Percentiles rank a stretch among this genome's conserved stretches.
Evolutionary conservation across 208 protist species (phyloP).

Genomic region (Lotmaria passim): DNA sequence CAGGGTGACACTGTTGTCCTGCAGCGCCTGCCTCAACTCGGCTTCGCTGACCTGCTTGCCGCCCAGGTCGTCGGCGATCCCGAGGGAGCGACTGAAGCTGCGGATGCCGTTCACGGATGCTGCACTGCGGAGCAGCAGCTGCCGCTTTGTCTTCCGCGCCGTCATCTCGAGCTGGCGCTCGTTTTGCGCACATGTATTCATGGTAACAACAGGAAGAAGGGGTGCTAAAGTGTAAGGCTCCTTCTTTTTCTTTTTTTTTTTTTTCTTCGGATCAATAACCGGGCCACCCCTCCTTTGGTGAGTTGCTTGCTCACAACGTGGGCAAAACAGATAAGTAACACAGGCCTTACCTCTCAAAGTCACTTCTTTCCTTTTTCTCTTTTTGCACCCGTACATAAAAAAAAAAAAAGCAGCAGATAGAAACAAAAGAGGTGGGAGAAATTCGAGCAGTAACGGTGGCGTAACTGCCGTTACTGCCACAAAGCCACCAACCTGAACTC

Average conservation of each 20-base stretch:
- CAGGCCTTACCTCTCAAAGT: too few species aligned
- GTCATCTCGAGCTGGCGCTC: conserved; percentile 23
- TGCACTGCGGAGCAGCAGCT: conserved; percentile 44
- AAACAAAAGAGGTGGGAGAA: too few species aligned
- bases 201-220: not conserved
- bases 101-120: conserved; percentile 77
- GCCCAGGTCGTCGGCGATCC: conserved; percentile 69
- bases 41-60: conserved; percentile 41
- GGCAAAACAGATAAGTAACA: too few species aligned
- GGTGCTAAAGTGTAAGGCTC: not conserved
- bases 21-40: conserved; percentile 47
- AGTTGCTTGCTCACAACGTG: too few species aligned
- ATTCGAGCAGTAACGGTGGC: too few species aligned
- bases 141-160: conserved; percentile 54
- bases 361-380: too few species aligned
- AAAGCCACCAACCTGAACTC: too few species aligned
- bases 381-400: too few species aligned
- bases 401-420: too few species aligned
- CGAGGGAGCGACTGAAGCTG: conserved; percentile 69
- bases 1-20: conserved; percentile 52
- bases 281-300: too few species aligned
- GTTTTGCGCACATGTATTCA: conserved; percentile 29
- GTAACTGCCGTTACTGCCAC: too few species aligned
- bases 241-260: too few species aligned
- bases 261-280: not conserved